These are phyloP conservation scores for Leptomonas pyrrhocoris DNA, from an alignment of 208 protist species.

Conservation along the genomic window DNA sequence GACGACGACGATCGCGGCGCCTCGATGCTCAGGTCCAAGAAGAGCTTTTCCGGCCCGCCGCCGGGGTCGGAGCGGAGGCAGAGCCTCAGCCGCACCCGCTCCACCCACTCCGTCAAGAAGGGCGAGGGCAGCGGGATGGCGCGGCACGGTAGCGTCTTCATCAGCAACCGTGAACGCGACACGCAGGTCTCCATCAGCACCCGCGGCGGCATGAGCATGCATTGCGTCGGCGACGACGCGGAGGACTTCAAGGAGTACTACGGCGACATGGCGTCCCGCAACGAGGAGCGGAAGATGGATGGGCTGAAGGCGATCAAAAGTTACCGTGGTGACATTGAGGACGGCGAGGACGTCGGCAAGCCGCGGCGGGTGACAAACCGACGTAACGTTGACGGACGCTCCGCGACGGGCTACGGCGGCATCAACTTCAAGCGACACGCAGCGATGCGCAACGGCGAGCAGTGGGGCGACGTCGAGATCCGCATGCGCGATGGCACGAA, in stretches of 20 bases:
- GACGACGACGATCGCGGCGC: neutral
- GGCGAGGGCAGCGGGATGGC: conserved; percentile 37
- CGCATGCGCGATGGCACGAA: conserved; percentile 18
- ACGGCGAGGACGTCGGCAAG: conserved; percentile 59
- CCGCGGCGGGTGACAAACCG: conserved; percentile 58
- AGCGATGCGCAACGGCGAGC: conserved; percentile 62
- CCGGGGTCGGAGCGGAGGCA: conserved; percentile 32
- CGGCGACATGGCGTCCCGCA: conserved; percentile 67
- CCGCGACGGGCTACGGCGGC: conserved; percentile 66
- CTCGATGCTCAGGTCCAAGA: conserved; percentile 29
- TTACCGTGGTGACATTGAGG: conserved; percentile 58
- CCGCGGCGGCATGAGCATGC: conserved; percentile 39
- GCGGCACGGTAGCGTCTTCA: conserved; percentile 54
- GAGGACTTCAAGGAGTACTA: conserved; percentile 63
- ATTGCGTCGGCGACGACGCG: conserved; percentile 33
- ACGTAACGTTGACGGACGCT: conserved; percentile 40
- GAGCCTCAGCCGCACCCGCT: conserved; percentile 35
- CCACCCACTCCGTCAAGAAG: conserved; percentile 26
- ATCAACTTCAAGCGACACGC: conserved; percentile 66
- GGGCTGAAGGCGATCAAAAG: conserved; percentile 50
- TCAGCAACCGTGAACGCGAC: conserved; percentile 42
- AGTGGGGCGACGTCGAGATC: conserved; percentile 62
- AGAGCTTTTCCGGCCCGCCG: conserved; percentile 47
- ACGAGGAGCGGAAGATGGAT: conserved; percentile 41
- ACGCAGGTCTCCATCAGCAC: conserved; percentile 57